Evolutionary conservation across 257 asterid species (phyloP), one percentile per base, ranked within the genome.

Genomic region (Forsythia suspensa): DNA sequence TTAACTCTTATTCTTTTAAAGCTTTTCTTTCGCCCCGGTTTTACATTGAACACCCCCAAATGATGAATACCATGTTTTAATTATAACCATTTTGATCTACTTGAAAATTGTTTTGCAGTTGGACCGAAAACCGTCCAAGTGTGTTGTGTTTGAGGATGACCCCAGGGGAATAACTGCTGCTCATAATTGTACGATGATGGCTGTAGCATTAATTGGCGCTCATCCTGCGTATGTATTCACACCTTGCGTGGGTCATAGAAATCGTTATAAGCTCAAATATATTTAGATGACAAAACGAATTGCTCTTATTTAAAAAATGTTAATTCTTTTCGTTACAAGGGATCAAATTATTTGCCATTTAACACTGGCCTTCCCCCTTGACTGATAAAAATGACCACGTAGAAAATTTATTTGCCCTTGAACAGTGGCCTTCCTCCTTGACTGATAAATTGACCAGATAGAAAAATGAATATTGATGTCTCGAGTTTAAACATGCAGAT

Each of bases 111-210:
- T 59, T 82, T 72, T 76, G 75, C 92, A 96, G 99, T 74, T 96
- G 92, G 97, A 92, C 73, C 82, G 98, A 42, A 96, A 94, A 83
- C 99, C 99, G 42, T 91, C 99, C 65, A 96, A 94, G 83, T 96
- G 99, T 80, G 92, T 96, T 72, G 97, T 91, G 73, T 96, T 96
- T 65, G 98, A 91, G 87, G 99, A 96, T 52, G 98, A 96, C 76
- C 97, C 98, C 0, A 88, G 96, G 84, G 97, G 94, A 75, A 89
- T 96, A 82, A 88, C 98, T 5, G 99, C 99, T 18, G 98, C 99
- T 65, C 99, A 96, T 88, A 94, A 96, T 83, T 96, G 98, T 82
- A 96, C 98, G 2, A 96, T 96, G 99, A 94, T 94, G 98, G 98
- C 97, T 48, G 78, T 96, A 73, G 98, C 98, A 81, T 72, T 94